Evolutionary conservation across 306 rosid genomes (phyloP).

Genomic region (Vicia sativa): DNA sequence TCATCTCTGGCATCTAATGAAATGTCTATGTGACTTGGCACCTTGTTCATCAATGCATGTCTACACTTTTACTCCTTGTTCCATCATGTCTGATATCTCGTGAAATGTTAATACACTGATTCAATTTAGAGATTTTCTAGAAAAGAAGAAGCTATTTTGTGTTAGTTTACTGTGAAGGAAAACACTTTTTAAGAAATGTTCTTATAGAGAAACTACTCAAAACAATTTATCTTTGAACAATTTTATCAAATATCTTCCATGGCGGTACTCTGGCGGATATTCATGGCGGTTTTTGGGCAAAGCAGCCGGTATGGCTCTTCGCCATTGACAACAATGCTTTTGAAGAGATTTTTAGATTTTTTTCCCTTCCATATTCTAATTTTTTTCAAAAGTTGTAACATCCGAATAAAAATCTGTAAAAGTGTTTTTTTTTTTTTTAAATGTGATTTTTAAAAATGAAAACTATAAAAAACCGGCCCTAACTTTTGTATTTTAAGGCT

Average conservation of each 20-base stretch:
- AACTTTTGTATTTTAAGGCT: not conserved
- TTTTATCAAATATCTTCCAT: too few species aligned
- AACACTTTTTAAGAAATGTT: not conserved
- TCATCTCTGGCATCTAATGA: too few species aligned
- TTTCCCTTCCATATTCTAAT: not conserved
- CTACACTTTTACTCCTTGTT: not conserved
- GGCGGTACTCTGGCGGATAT: too few species aligned
- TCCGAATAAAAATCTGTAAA: too few species aligned
- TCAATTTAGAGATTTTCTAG: not conserved
- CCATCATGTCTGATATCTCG: slow-evolving; percentile 19
- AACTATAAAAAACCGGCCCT: not conserved
- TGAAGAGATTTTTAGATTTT: not conserved
- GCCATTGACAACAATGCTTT: too few species aligned
- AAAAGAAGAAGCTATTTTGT: not conserved
- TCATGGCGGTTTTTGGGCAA: too few species aligned
- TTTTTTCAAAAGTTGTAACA: not conserved
- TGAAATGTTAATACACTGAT: slow-evolving; percentile 17
- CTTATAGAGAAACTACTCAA: too few species aligned
- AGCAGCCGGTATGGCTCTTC: too few species aligned
- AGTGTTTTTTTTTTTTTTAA: too few species aligned
- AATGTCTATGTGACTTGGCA: too few species aligned
- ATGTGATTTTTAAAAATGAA: too few species aligned
- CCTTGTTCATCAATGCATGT: slow-evolving; percentile 15
- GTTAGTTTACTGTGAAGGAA: not conserved
- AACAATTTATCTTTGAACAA: too few species aligned